Percentiles rank a stretch among this genome's conserved stretches.
Conservation (phyloP, 352 stramenopile species). For the Phytopythium helicoides region DNA sequence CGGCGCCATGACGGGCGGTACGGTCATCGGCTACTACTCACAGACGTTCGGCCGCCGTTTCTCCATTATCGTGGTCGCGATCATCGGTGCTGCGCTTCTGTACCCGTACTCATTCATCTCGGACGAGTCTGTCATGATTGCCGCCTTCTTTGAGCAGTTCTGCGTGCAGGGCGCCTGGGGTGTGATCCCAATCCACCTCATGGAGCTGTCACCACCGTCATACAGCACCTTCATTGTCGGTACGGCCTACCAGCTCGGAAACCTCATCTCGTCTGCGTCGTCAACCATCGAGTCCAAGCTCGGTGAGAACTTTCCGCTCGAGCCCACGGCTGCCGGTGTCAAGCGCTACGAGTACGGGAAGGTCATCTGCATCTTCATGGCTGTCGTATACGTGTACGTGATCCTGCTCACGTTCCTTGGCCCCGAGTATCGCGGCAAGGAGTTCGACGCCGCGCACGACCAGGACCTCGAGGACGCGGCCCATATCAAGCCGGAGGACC, state of each 20-base stretch:
- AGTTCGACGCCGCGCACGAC: constrained; percentile 47
- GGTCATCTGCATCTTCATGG: constrained; percentile 38
- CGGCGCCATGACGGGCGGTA: constrained; percentile 44
- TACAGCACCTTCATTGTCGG: constrained; percentile 19
- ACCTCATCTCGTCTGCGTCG: constrained; percentile 49
- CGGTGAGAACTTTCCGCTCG: constrained; percentile 40
- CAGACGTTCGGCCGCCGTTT: constrained; percentile 45
- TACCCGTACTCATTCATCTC: constrained; percentile 48
- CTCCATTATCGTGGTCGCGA: constrained; percentile 32
- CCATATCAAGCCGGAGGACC: constrained; percentile 23
- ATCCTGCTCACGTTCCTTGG: constrained; percentile 45
- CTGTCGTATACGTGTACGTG: constrained; percentile 43
- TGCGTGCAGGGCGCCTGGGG: constrained; percentile 23
- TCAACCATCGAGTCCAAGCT: constrained; percentile 50
- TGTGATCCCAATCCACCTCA: constrained; percentile 27
- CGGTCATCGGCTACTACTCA: constrained; percentile 51
- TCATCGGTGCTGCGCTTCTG: constrained; percentile 29
- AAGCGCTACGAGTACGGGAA: no score
- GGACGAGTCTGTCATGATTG: constrained; percentile 24
- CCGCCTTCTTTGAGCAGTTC: constrained; percentile 43
- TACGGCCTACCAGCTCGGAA: constrained; percentile 44
- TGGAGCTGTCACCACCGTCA: constrained; percentile 21
- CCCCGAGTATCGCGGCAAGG: constrained; percentile 44
- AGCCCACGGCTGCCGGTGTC: constrained; percentile 24
- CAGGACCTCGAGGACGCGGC: constrained; percentile 31